These are phyloP conservation scores for Jacaranda copaia DNA, from an alignment of 257 asterid genomes.

Conservation along the genomic window DNA sequence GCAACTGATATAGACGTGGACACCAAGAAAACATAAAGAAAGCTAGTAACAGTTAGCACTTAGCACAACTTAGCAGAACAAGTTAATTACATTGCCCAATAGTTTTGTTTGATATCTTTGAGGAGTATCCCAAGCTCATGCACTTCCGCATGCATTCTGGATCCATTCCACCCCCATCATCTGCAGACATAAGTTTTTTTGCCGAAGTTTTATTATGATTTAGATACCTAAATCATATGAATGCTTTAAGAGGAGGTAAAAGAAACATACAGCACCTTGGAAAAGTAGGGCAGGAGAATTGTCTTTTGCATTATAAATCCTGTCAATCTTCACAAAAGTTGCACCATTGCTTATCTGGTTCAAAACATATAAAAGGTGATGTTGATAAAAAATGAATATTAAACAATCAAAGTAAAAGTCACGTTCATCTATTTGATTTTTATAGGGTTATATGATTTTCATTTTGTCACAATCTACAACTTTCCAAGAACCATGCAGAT, in stretches of 20 bases:
- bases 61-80: conserved; percentile 36
- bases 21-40: conserved; percentile 33
- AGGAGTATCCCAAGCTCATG: conserved; percentile 96
- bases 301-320: conserved; percentile 67
- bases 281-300: conserved; percentile 89
- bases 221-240: conserved; percentile 18
- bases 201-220: conserved; percentile 20
- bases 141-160: conserved; percentile 86
- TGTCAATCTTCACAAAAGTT: conserved; percentile 84
- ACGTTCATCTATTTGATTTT: background rate
- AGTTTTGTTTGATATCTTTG: conserved; percentile 77
- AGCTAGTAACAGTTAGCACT: conserved; percentile 8
- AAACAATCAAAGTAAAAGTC: background rate
- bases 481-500: background rate
- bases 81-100: conserved; percentile 81
- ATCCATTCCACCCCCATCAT: conserved; percentile 95
- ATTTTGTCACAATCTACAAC: background rate
- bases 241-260: conserved; percentile 29
- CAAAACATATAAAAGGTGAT: conserved; percentile 28
- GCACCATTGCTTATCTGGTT: conserved; percentile 74
- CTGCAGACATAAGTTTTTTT: conserved; percentile 47
- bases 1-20: conserved; percentile 23
- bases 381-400: background rate
- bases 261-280: conserved; percentile 62
- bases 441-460: background rate